phyloP scores from a whole-genome alignment of 352 stramenopile genomes.

The Blastocystis sp. region DNA sequence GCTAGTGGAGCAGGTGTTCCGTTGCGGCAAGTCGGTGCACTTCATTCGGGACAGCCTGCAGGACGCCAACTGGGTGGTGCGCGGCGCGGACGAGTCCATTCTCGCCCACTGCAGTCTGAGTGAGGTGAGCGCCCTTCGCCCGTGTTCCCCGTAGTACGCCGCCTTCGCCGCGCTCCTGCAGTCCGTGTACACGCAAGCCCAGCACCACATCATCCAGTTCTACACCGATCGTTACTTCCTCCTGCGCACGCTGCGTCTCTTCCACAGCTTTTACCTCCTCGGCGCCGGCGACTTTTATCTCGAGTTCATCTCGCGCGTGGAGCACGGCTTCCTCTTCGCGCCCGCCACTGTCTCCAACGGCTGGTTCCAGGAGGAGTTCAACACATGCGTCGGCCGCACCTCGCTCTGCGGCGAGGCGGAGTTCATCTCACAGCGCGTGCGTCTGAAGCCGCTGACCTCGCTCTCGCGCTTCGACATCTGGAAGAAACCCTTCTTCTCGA shows the following conservation, averaged over 20 bases:
- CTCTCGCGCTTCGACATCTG: conserved; percentile 51
- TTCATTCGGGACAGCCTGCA: conserved; percentile 44
- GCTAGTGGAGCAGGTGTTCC: conserved; percentile 11
- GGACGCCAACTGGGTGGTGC: conserved; percentile 44
- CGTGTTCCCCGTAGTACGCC: neutral
- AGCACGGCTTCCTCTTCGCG: conserved; percentile 23
- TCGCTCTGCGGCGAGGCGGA: neutral
- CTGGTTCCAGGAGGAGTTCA: conserved; percentile 59
- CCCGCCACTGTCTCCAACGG: conserved; percentile 22
- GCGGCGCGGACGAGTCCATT: neutral
- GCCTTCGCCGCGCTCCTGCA: neutral
- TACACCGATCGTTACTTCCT: conserved; percentile 7
- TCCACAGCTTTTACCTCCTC: conserved; percentile 43
- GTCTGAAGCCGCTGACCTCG: conserved; percentile 8
- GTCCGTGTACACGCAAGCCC: conserved; percentile 24
- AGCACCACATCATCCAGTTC: conserved; percentile 24
- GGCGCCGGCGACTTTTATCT: conserved; percentile 53
- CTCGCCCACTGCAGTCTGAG: conserved; percentile 10
- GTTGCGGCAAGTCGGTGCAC: conserved; percentile 31
- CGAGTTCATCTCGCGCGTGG: conserved; percentile 56
- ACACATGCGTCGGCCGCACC: conserved; percentile 23
- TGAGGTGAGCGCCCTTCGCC: neutral
- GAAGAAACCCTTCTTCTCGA: conserved; percentile 19
- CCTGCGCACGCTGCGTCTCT: conserved; percentile 5
- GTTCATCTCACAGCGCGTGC: conserved; percentile 18